Conservation (phyloP, 805 yeast species). For the Vanderwaltozyma polyspora region DNA sequence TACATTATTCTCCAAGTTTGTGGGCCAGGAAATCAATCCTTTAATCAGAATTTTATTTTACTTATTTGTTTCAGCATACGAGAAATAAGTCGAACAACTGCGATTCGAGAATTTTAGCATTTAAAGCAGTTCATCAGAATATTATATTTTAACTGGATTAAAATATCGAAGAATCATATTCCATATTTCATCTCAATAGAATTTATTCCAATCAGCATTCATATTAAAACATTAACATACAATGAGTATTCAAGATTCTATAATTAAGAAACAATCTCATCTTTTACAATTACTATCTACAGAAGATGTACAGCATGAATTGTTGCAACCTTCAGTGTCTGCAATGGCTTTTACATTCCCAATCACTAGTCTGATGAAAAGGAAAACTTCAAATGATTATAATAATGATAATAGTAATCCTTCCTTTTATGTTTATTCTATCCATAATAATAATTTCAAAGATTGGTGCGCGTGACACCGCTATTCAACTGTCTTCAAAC, state of each 20-base stretch:
- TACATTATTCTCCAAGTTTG: too few species aligned
- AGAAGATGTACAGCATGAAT: constrained; percentile 7
- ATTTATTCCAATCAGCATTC: neutral
- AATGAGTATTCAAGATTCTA: neutral
- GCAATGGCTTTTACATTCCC: constrained; percentile 18
- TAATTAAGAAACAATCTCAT: constrained; percentile 10
- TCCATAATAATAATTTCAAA: constrained; percentile 14
- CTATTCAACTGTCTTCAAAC: neutral
- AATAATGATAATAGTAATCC: constrained; percentile 3
- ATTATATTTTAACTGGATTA: too few species aligned
- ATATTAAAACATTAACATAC: neutral
- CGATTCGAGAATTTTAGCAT: too few species aligned
- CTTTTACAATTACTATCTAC: constrained; percentile 10
- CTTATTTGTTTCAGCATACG: too few species aligned
- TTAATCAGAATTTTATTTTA: too few species aligned
- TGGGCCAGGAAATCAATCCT: too few species aligned
- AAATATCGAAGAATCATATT: too few species aligned
- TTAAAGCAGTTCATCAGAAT: too few species aligned
- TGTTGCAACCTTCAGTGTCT: constrained; percentile 7
- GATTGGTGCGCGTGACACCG: constrained; percentile 28
- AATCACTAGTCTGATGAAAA: constrained; percentile 13
- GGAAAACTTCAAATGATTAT: constrained; percentile 1
- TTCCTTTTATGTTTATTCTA: constrained; percentile 10
- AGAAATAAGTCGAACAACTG: too few species aligned
- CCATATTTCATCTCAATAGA: neutral